Percentiles rank a stretch among this genome's conserved stretches.
phyloP scores from a whole-genome alignment of 2,329 filamentous ascomycete species.

The Penicillium sumatraense region DNA sequence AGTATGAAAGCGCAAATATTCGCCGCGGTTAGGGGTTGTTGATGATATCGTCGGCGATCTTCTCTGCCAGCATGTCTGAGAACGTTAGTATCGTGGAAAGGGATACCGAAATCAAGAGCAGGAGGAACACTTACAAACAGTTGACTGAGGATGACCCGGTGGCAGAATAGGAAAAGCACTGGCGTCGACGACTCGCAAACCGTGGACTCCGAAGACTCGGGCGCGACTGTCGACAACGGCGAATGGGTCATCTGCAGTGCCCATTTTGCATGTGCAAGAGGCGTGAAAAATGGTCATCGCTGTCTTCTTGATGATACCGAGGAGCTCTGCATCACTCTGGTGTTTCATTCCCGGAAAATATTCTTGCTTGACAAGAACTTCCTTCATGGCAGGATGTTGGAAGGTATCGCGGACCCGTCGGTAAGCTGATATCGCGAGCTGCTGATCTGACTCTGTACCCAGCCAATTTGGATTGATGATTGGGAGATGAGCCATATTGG shows the following conservation, averaged over 20 bases:
- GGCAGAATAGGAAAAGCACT: conserved; percentile 42
- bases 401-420: conserved; percentile 49
- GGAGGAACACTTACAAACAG: conserved; percentile 39
- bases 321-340: conserved; percentile 50
- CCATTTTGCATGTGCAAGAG: conserved; percentile 41
- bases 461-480: conserved; percentile 56
- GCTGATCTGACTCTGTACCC: conserved; percentile 47
- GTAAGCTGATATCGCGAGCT: conserved; percentile 50
- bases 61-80: conserved; percentile 49
- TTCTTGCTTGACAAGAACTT: conserved; percentile 41
- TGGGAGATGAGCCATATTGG: conserved; percentile 40
- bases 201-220: conserved; percentile 36
- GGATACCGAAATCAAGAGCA: too few species aligned
- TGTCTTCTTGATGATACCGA: conserved; percentile 37
- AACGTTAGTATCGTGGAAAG: conserved; percentile 7
- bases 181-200: conserved; percentile 43
- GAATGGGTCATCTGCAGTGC: conserved; percentile 26
- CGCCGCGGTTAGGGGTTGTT: not conserved
- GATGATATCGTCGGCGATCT: conserved; percentile 42
- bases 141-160: conserved; percentile 49
- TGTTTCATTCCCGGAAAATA: conserved; percentile 43
- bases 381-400: conserved; percentile 30
- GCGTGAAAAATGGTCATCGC: conserved; percentile 38
- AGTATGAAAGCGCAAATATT: too few species aligned
- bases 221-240: conserved; percentile 40